Evolutionary conservation across 1,284 basidiomycete species (phyloP), one percentile per base, ranked within the genome.

Genomic region (Anthracocystis walkeri): DNA sequence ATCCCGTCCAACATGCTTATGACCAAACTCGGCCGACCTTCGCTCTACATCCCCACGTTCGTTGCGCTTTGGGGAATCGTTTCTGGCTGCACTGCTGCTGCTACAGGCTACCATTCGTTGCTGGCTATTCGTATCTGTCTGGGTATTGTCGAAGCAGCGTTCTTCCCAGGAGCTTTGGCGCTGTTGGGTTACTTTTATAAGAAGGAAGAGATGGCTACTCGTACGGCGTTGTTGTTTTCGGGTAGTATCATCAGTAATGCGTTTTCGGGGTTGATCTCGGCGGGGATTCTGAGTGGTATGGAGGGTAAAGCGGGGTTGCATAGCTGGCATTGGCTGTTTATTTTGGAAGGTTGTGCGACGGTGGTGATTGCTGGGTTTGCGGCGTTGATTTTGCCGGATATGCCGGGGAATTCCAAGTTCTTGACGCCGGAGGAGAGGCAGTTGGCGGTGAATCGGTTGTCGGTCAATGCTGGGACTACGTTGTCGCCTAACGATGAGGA

Each of bases 381-480:
- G 0, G 38, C 67, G 20, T 65, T 75, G 38, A 59, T 80, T 27
- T 58, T 81, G 10, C 73, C 79, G 16, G 76, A 80, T 35, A 77
- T 77, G 57, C 80, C 80, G 1, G 58, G 74, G 16, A 82, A 80
- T 54, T 67, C 80, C 18, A 63, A 44, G 21, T 78, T 69, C 40
- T 41, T 80, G n/a, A 68, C 64, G 7, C 33, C 44, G 3, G 71
- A 75, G 33, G 79, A 82, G 41, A 46, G 67, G 4, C 29, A 55
- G 18, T 25, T 82, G 20, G 77, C 79, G 5, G 75, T 79, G 31
- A 64, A 72, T 49, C 57, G 80, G 18, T 44, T 82, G 10, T 59
- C 52, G 12, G 63, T 74, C 93, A 58, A 92, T 81, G 82, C 89
- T 90, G 71, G 90, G 87, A 12, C 92, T 88, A 18, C 92, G 91